These are phyloP conservation scores for Symbiodinium pilosum DNA, from an alignment of 73 alveolate genomes.

Conservation along the genomic window DNA sequence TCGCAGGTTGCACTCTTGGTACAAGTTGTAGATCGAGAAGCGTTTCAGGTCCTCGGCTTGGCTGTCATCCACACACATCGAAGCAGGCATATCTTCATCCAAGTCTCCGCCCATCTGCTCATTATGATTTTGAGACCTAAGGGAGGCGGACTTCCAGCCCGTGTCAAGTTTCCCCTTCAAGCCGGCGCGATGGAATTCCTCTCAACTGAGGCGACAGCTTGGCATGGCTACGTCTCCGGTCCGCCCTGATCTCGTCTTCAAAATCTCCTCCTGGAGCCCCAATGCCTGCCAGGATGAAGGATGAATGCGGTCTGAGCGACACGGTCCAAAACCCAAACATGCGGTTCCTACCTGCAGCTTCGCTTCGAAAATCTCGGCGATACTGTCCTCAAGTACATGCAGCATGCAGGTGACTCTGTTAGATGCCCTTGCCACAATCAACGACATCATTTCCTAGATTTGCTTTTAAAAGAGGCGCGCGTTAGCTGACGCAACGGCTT, in stretches of 20 bases:
- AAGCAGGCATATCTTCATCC: background rate
- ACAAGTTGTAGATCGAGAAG: conserved; percentile 75
- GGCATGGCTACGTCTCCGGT: background rate
- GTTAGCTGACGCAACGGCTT: no score
- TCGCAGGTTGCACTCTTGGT: conserved; percentile 81
- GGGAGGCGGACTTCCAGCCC: background rate
- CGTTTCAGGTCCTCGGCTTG: conserved; percentile 58
- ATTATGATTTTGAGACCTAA: conserved; percentile 33
- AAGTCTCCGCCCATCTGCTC: conserved; percentile 45
- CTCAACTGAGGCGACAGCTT: background rate
- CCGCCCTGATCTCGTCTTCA: background rate
- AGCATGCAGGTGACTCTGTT: no score
- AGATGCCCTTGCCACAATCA: no score
- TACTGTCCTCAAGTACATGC: conserved; percentile 8
- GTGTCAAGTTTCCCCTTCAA: background rate
- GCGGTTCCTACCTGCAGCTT: background rate
- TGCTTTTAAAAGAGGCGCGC: no score
- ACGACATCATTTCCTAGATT: no score
- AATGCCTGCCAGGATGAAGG: background rate
- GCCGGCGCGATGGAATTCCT: background rate
- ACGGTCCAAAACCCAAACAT: background rate
- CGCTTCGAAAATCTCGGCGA: background rate
- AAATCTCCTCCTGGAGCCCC: background rate
- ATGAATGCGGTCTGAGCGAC: background rate
- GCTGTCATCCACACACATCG: background rate